Evolutionary conservation across 441 rosid genomes (phyloP).

Genomic region (Populus tomentosa): DNA sequence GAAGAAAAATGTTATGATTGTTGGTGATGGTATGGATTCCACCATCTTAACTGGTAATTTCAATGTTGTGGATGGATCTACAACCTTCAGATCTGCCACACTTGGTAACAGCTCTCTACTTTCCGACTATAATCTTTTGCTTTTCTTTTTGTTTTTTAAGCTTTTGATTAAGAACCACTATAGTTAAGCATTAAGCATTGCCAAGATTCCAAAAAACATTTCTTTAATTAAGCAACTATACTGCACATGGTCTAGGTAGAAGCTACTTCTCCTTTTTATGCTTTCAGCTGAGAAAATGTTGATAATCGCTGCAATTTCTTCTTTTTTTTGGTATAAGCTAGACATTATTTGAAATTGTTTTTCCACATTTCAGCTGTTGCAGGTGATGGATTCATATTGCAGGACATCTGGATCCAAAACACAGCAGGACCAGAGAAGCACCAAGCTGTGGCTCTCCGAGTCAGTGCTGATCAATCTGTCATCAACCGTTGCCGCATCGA

Average conservation of each 20-base stretch:
- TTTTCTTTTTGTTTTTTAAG: too few species aligned
- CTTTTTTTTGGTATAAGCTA: background rate
- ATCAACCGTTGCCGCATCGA: slow-evolving; percentile 19
- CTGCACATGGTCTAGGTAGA: too few species aligned
- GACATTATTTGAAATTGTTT: background rate
- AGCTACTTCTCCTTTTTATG: background rate
- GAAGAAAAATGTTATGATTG: slow-evolving; percentile 64
- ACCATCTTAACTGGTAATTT: slow-evolving; percentile 62
- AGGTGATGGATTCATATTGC: slow-evolving; percentile 22
- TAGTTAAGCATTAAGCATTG: background rate
- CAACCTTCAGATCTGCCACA: slow-evolving; percentile 56
- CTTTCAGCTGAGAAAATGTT: background rate
- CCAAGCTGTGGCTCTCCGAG: slow-evolving; percentile 13
- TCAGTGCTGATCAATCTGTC: slow-evolving; percentile 16
- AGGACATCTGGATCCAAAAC: slow-evolving; percentile 9
- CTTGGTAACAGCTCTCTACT: slow-evolving; percentile 39
- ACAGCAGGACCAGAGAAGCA: slow-evolving; percentile 13
- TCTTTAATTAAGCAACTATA: background rate
- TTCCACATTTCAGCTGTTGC: slow-evolving; percentile 8
- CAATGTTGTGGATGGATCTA: slow-evolving; percentile 52
- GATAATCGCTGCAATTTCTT: background rate
- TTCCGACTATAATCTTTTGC: background rate
- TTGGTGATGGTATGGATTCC: slow-evolving; percentile 73
- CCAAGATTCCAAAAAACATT: background rate
- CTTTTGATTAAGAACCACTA: background rate